Evolutionary conservation across 164 flowering plant species (phyloP).

Genomic region (Vitis rupestris): DNA sequence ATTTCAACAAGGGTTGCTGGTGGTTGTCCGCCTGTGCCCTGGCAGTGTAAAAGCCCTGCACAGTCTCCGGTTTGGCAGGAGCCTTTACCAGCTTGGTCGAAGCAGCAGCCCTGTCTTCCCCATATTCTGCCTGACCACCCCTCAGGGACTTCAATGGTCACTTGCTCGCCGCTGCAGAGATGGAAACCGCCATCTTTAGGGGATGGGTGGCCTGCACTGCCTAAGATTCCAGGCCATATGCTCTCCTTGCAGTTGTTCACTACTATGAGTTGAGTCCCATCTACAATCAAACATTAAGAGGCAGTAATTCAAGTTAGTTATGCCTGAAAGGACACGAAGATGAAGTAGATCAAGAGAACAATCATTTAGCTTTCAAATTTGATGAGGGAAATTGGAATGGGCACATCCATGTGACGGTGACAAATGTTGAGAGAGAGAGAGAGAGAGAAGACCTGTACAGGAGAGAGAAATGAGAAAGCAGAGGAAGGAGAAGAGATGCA

Average conservation of each 20-base stretch:
- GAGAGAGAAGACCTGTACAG: slow-evolving; percentile 15
- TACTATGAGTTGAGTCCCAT: slow-evolving; percentile 48
- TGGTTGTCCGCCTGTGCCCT: slow-evolving; percentile 54
- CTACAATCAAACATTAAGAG: slow-evolving; percentile 26
- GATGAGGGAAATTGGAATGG: too few species aligned
- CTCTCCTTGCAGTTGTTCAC: slow-evolving; percentile 65
- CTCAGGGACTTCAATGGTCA: slow-evolving; percentile 32
- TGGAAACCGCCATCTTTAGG: slow-evolving; percentile 64
- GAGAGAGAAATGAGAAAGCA: slow-evolving; percentile 12
- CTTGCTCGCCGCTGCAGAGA: slow-evolving; percentile 41
- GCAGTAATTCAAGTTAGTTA: not conserved
- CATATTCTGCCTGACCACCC: slow-evolving; percentile 66
- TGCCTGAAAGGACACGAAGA: not conserved
- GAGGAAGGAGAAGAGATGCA: slow-evolving; percentile 10
- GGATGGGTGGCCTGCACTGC: slow-evolving; percentile 49
- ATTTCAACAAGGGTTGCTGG: slow-evolving; percentile 72
- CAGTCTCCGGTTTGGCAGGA: slow-evolving; percentile 60
- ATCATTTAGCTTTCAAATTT: too few species aligned
- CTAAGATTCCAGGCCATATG: slow-evolving; percentile 72
- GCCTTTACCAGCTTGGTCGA: slow-evolving; percentile 38
- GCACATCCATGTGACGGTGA: too few species aligned
- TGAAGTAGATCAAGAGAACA: not conserved
- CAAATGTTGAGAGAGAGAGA: too few species aligned
- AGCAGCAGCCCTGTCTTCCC: slow-evolving; percentile 60
- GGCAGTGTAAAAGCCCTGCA: slow-evolving; percentile 45